Evolutionary conservation across 1,139 yeast species (phyloP).

Genomic region (Geotrichum reessii): DNA sequence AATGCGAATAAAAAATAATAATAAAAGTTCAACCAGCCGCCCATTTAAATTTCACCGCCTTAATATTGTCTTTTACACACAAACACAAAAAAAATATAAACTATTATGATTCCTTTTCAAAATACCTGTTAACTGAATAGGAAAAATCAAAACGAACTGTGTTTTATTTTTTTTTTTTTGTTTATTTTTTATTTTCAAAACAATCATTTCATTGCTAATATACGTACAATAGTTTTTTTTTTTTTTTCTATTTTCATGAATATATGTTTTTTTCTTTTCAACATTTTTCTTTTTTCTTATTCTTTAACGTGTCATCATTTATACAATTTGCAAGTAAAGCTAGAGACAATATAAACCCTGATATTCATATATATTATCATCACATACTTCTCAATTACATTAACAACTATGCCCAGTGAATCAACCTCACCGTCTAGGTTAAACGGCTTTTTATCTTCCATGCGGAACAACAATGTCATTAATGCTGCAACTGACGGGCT

Average conservation of each 20-base stretch:
- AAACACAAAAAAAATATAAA: neutral
- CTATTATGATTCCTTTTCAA: neutral
- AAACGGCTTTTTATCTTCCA: constrained; percentile 21
- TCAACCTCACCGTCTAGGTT: constrained; percentile 20
- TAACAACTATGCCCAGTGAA: constrained; percentile 18
- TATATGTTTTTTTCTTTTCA: neutral
- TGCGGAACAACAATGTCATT: constrained; percentile 13
- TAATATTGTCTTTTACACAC: neutral
- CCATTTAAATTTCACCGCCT: neutral
- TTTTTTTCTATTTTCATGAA: too few species aligned
- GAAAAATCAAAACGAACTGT: neutral
- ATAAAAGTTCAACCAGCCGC: neutral
- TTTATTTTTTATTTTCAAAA: too few species aligned
- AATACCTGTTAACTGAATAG: neutral
- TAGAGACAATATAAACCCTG: too few species aligned
- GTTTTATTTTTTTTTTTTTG: too few species aligned
- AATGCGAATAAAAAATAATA: neutral
- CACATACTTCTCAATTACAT: constrained; percentile 9
- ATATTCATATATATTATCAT: too few species aligned
- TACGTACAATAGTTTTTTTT: too few species aligned
- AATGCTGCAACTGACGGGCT: constrained; percentile 21
- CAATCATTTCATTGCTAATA: neutral
- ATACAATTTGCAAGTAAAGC: too few species aligned
- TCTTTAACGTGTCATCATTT: too few species aligned
- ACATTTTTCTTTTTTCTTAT: neutral